These are phyloP conservation scores for Cardiosporidium cionae DNA, from an alignment of 169 alveolate species.

Conservation along the genomic window DNA sequence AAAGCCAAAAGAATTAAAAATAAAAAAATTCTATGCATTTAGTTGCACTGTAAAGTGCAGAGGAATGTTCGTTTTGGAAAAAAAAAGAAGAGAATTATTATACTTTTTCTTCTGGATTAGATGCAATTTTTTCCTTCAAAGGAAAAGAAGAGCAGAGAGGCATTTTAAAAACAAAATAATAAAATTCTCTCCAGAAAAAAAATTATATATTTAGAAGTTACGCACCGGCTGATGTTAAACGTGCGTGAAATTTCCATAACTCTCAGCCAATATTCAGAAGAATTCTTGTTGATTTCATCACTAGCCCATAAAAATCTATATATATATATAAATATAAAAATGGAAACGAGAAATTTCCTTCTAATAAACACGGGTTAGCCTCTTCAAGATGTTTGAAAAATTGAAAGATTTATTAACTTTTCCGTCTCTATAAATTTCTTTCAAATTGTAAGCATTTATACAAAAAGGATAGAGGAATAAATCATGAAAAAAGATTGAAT, in stretches of 20 bases:
- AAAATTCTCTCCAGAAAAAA: background rate
- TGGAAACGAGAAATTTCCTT: too few species aligned
- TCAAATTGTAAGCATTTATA: too few species aligned
- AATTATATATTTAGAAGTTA: background rate
- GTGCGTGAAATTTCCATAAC: conserved; percentile 91
- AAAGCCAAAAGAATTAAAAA: background rate
- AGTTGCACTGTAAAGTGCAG: background rate
- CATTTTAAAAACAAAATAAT: background rate
- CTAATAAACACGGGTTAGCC: too few species aligned
- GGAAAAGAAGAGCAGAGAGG: background rate
- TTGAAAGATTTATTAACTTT: too few species aligned
- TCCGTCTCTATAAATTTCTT: too few species aligned
- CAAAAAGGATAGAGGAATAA: too few species aligned
- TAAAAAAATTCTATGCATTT: background rate
- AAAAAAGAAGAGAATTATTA: background rate
- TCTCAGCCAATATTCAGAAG: conserved; percentile 90
- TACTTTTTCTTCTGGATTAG: background rate
- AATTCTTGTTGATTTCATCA: conserved; percentile 88
- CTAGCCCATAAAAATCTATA: conserved; percentile 98
- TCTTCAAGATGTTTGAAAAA: too few species aligned
- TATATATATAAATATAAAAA: too few species aligned
- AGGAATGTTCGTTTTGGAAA: background rate
- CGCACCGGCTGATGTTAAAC: conserved; percentile 58
- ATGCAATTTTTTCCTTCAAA: background rate
- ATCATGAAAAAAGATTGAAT: too few species aligned